A percentile compares a stretch with the other conserved stretches of the same genome.
These are phyloP conservation scores for Lachnellula subtilissima DNA, from an alignment of 2,329 filamentous ascomycete genomes.

Conservation along the genomic window DNA sequence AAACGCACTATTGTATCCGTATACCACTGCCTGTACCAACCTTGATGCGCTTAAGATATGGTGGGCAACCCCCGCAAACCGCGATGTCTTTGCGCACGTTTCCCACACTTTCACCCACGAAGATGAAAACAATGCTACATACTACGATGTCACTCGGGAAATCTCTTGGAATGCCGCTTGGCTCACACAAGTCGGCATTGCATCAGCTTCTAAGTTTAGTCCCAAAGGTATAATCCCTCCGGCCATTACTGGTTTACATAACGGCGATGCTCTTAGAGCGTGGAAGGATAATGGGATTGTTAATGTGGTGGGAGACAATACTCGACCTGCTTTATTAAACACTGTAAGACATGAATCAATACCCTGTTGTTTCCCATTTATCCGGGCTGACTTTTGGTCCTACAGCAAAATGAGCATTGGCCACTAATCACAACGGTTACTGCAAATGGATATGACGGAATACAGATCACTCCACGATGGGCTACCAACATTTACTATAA, in stretches of 20 bases:
- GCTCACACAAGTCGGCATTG: constrained; percentile 49
- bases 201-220: constrained; percentile 43
- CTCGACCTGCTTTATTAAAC: constrained; percentile 50
- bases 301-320: constrained; percentile 61
- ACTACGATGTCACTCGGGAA: constrained; percentile 50
- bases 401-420: constrained; percentile 40
- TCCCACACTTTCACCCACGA: constrained; percentile 60
- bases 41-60: constrained; percentile 48
- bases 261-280: constrained; percentile 56
- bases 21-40: constrained; percentile 38
- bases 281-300: constrained; percentile 56
- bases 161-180: constrained; percentile 57
- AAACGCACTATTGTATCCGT: constrained; percentile 21
- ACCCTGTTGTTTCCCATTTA: constrained; percentile 40
- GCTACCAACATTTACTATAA: constrained; percentile 62
- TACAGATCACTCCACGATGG: constrained; percentile 55
- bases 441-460: constrained; percentile 49
- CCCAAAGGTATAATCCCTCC: constrained; percentile 54
- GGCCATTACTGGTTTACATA: constrained; percentile 59
- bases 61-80: constrained; percentile 47
- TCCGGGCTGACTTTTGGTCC: constrained; percentile 26
- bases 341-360: constrained; percentile 43
- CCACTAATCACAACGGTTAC: constrained; percentile 48
- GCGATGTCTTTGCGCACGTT: constrained; percentile 51
- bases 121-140: constrained; percentile 56